Percentiles rank a stretch among this genome's conserved stretches.
Evolutionary conservation across 331 rosid species (phyloP).

Genomic region (Pyracantha coccinea): DNA sequence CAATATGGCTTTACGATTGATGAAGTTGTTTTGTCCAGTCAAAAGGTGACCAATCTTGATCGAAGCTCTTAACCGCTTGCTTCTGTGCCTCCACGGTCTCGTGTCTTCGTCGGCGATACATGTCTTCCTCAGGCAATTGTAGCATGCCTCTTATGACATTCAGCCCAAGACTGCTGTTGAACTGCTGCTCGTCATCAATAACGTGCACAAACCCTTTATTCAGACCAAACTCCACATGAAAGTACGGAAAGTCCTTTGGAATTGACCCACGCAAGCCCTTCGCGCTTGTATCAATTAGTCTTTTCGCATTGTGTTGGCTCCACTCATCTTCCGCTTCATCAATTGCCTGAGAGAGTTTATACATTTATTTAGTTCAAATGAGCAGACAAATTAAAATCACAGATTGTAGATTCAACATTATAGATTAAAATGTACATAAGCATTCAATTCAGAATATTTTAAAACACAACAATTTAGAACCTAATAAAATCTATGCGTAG

Average conservation of each 20-base stretch:
- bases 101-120: slow-evolving; percentile 52
- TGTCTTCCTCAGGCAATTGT: slow-evolving; percentile 60
- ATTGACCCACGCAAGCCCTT: slow-evolving; percentile 67
- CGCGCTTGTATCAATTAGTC: slow-evolving; percentile 56
- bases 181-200: slow-evolving; percentile 65
- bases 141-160: slow-evolving; percentile 89
- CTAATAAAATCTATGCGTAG: not conserved
- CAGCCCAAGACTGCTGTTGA: slow-evolving; percentile 59
- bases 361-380: not conserved
- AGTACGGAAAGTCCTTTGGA: slow-evolving; percentile 65
- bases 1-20: not conserved
- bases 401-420: not conserved
- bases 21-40: slow-evolving; percentile 81
- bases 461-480: not conserved
- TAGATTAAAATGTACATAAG: not conserved
- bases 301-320: slow-evolving; percentile 87
- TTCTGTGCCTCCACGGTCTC: slow-evolving; percentile 54
- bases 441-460: not conserved
- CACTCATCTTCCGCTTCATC: slow-evolving; percentile 85
- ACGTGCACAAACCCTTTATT: slow-evolving; percentile 78
- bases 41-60: slow-evolving; percentile 55
- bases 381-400: not conserved
- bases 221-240: slow-evolving; percentile 79
- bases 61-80: slow-evolving; percentile 55
- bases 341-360: slow-evolving; percentile 43